These are phyloP conservation scores for Dendrobium nobile DNA, from an alignment of 106 monocot genomes.

Conservation along the genomic window DNA sequence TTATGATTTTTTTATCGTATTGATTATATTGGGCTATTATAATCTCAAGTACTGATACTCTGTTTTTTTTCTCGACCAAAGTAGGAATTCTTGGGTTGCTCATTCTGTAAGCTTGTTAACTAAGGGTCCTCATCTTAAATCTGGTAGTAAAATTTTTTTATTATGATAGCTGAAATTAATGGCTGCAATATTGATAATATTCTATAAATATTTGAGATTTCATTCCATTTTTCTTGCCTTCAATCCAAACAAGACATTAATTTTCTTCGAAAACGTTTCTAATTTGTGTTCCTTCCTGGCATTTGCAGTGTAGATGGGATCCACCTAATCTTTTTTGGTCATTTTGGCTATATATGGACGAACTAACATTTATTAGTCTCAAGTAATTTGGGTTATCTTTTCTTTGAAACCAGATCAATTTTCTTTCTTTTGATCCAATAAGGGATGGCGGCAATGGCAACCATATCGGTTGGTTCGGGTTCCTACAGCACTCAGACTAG, in stretches of 20 bases:
- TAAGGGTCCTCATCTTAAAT: too few species aligned
- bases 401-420: neutral
- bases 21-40: too few species aligned
- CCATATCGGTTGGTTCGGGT: neutral
- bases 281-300: neutral
- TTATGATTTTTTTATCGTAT: too few species aligned
- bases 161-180: too few species aligned
- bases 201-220: neutral
- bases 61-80: too few species aligned
- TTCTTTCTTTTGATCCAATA: neutral
- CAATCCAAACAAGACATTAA: too few species aligned
- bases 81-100: too few species aligned
- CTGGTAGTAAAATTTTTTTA: too few species aligned
- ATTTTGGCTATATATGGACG: neutral
- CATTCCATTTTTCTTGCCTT: neutral
- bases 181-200: neutral
- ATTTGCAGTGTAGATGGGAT: neutral
- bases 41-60: too few species aligned
- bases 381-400: neutral
- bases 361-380: neutral
- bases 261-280: neutral
- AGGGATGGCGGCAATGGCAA: constrained; percentile 16
- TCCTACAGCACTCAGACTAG: constrained; percentile 8
- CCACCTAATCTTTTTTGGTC: neutral
- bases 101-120: too few species aligned